phyloP scores from a whole-genome alignment of 148 eudicot genomes.

The Rhododendron henanense region DNA sequence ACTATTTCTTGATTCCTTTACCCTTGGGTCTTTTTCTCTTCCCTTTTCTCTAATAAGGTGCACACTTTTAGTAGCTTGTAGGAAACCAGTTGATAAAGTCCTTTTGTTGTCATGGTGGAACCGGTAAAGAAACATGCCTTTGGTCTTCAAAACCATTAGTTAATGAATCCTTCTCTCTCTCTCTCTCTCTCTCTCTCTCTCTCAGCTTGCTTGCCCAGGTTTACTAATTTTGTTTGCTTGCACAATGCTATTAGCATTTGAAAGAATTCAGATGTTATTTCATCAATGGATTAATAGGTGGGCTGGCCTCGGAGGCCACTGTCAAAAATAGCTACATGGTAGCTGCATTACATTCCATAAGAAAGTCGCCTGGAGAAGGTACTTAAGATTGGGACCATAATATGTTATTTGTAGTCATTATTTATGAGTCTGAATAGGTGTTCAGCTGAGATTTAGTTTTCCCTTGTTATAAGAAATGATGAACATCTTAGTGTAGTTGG shows the following conservation, averaged over 20 bases:
- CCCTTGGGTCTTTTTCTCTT: neutral
- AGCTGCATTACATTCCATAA: conserved; percentile 71
- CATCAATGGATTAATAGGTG: conserved; percentile 44
- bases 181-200: too few relatives aligned
- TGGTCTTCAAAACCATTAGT: too few relatives aligned
- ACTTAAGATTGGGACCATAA: conserved; percentile 15
- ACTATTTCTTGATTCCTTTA: neutral
- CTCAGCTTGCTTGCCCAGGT: neutral
- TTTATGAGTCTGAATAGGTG: neutral
- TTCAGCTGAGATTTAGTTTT: conserved; percentile 8
- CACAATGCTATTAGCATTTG: neutral
- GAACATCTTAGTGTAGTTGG: conserved; percentile 63
- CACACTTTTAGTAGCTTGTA: neutral
- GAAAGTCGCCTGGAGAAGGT: conserved; percentile 66
- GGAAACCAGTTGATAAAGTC: neutral
- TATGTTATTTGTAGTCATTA: neutral
- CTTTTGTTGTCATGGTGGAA: too few relatives aligned
- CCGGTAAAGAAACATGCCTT: too few relatives aligned
- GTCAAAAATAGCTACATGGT: conserved; percentile 94
- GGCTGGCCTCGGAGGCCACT: conserved; percentile 98
- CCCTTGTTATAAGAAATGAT: conserved; percentile 36
- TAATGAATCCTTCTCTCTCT: too few relatives aligned
- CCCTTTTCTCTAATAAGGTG: neutral
- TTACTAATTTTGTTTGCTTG: neutral
- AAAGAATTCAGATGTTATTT: conserved; percentile 9